A percentile compares a stretch with the other conserved stretches of the same genome.
Evolutionary conservation across 2,329 filamentous ascomycete species (phyloP).

Genomic region (Colletotrichum caudatum): DNA sequence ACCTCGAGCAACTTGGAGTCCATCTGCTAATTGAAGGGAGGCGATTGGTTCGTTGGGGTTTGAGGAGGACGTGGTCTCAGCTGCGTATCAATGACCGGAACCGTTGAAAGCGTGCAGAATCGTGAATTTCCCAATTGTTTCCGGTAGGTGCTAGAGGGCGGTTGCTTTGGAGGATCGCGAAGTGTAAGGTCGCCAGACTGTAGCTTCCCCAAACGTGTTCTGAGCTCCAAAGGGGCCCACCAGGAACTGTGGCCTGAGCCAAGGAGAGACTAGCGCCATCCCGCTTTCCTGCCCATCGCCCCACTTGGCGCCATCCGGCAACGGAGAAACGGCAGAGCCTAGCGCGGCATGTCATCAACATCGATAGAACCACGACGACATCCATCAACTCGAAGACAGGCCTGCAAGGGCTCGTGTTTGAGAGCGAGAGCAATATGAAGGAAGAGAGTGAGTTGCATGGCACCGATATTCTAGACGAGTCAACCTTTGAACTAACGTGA

Average conservation of each 20-base stretch:
- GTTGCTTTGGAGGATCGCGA: constrained; percentile 24
- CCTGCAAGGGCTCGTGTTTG: constrained; percentile 29
- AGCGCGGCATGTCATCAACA: constrained; percentile 40
- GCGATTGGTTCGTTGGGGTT: constrained; percentile 2
- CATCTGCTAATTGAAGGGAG: constrained; percentile 59
- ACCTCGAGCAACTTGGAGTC: constrained; percentile 87
- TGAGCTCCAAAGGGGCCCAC: constrained; percentile 44
- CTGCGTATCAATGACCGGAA: neutral
- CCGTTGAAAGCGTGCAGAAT: constrained; percentile 16
- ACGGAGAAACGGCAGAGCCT: constrained; percentile 39
- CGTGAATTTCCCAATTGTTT: constrained; percentile 6
- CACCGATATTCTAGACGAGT: rapidly evolving
- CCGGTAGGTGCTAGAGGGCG: constrained; percentile 16
- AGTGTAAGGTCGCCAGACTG: constrained; percentile 4
- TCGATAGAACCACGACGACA: constrained; percentile 30
- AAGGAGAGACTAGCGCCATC: constrained; percentile 49
- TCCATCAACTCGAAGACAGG: constrained; percentile 29
- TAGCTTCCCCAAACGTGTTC: constrained; percentile 42
- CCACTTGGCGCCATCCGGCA: constrained; percentile 28
- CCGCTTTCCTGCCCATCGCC: constrained; percentile 46
- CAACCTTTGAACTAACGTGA: constrained; percentile 6
- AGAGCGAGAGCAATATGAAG: constrained; percentile 48
- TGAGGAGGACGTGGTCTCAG: neutral
- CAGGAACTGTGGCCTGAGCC: constrained; percentile 51
- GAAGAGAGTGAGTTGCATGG: constrained; percentile 53